Conservation (phyloP, 441 rosid genomes). For the Adansonia madagascariensis region DNA sequence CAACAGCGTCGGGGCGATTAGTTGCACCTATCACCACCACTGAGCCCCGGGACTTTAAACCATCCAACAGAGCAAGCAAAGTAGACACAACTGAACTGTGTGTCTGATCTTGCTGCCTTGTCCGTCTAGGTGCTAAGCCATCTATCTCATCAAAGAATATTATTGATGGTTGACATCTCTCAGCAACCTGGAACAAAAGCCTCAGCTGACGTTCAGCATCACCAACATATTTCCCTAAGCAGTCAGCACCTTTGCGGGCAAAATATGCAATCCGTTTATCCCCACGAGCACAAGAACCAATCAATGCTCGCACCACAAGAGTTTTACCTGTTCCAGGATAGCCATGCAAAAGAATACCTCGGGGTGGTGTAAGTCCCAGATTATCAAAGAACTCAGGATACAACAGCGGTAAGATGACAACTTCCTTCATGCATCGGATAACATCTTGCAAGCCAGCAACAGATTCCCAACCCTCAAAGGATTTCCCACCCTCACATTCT, state of each 20-base stretch:
- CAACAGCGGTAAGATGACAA: constrained; percentile 86
- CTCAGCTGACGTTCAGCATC: constrained; percentile 99
- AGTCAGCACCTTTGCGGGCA: constrained; percentile 99
- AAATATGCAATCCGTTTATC: constrained; percentile 92
- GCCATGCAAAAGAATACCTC: constrained; percentile 98
- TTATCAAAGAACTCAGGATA: constrained; percentile 94
- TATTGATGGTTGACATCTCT: constrained; percentile 93
- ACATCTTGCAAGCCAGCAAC: constrained; percentile 98
- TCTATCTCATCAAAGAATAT: constrained; percentile 99
- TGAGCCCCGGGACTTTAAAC: constrained; percentile 97
- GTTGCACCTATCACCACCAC: constrained; percentile 99
- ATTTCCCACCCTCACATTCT: constrained; percentile 58
- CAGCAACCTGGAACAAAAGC: constrained; percentile 99
- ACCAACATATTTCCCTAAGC: constrained; percentile 98
- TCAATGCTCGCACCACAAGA: constrained; percentile 90
- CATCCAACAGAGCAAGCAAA: constrained; percentile 92
- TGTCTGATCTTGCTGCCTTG: constrained; percentile 98
- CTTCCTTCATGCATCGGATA: constrained; percentile 94
- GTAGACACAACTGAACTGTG: constrained; percentile 99
- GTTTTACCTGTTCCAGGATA: constrained; percentile 99
- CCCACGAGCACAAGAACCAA: constrained; percentile 95
- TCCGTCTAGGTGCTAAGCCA: constrained; percentile 91
- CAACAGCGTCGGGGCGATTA: constrained; percentile 97
- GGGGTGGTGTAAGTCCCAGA: constrained; percentile 91
- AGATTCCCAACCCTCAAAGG: constrained; percentile 93